Evolutionary conservation across 208 protist species (phyloP).

Genomic region (Trichomonas vaginalis): DNA sequence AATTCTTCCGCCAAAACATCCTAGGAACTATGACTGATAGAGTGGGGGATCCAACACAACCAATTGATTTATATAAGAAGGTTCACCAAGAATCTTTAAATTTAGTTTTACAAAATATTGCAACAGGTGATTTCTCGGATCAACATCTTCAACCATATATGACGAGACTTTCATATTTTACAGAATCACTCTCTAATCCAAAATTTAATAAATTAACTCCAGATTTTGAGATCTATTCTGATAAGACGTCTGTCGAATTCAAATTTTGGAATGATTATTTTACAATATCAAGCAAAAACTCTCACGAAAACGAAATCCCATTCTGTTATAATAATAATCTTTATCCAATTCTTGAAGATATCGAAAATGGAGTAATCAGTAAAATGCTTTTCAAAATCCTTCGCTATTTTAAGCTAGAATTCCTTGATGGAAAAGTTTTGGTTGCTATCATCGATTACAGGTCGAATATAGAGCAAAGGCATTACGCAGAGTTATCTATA

Average conservation of each 20-base stretch:
- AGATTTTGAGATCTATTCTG: background rate
- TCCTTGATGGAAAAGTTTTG: background rate
- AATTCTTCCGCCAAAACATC: background rate
- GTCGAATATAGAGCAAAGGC: background rate
- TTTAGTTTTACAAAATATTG: background rate
- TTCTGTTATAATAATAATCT: background rate
- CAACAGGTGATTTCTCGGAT: background rate
- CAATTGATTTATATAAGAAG: background rate
- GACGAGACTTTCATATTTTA: background rate
- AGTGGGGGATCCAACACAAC: background rate
- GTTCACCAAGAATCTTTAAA: background rate
- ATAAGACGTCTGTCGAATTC: background rate
- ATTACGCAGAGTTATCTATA: background rate
- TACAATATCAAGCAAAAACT: background rate
- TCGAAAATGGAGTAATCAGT: background rate
- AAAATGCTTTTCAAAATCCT: background rate
- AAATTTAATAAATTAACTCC: background rate
- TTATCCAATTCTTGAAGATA: background rate
- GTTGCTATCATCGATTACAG: background rate
- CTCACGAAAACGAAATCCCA: background rate
- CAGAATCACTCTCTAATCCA: background rate
- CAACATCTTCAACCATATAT: background rate
- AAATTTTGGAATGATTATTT: background rate
- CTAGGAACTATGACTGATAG: background rate
- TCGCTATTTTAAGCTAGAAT: background rate